Evolutionary conservation across 768 basidiomycete genomes (phyloP).

Genomic region (Collybia sp.): DNA sequence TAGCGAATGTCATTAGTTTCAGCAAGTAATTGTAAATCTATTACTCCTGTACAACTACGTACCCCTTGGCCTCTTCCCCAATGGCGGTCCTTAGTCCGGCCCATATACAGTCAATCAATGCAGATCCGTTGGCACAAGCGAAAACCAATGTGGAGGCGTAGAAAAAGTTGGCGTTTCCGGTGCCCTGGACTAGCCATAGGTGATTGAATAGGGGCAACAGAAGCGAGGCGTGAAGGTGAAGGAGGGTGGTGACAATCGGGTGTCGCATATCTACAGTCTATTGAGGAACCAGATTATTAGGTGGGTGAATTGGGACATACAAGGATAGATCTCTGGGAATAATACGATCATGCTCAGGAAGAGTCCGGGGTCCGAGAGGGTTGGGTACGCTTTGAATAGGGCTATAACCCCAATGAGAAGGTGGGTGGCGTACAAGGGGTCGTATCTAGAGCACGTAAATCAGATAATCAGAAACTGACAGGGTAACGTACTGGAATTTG

Average conservation of each 20-base stretch:
- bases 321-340: conserved; percentile 80
- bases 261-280: conserved; percentile 65
- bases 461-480: background rate
- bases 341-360: conserved; percentile 77
- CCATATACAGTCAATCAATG: conserved; percentile 76
- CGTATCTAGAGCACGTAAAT: conserved; percentile 47
- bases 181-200: conserved; percentile 87
- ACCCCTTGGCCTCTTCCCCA: conserved; percentile 47
- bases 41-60: conserved; percentile 58
- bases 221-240: conserved; percentile 79
- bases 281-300: conserved; percentile 1
- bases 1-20: background rate
- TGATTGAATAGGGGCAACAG: conserved; percentile 90
- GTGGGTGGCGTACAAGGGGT: conserved; percentile 77
- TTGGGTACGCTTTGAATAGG: conserved; percentile 90
- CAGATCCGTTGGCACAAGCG: conserved; percentile 83
- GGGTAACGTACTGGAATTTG: conserved; percentile 67
- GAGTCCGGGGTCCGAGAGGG: conserved; percentile 83
- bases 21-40: background rate
- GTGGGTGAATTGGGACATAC: conserved; percentile 40
- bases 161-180: conserved; percentile 98
- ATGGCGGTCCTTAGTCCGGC: conserved; percentile 78
- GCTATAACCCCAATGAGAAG: conserved; percentile 73
- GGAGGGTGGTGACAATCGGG: conserved; percentile 76
- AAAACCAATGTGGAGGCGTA: conserved; percentile 95